These are phyloP conservation scores for Diaporthe batatas DNA, from an alignment of 2,329 filamentous ascomycete genomes.

Conservation along the genomic window DNA sequence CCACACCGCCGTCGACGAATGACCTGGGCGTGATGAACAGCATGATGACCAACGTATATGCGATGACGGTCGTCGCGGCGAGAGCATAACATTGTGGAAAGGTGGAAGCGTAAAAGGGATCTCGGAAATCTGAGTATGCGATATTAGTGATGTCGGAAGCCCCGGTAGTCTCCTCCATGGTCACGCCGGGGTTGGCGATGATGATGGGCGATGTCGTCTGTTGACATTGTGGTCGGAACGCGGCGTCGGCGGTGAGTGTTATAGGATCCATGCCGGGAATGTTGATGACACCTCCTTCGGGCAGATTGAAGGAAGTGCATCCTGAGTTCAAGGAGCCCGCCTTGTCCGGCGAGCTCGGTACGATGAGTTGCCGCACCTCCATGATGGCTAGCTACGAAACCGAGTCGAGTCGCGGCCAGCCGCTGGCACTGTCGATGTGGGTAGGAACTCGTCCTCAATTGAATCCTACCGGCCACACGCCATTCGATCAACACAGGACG, in stretches of 20 bases:
- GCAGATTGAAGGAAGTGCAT: constrained; percentile 53
- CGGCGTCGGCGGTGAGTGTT: constrained; percentile 69
- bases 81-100: constrained; percentile 95
- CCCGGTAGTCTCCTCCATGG: constrained; percentile 47
- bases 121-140: constrained; percentile 75
- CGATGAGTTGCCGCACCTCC: constrained; percentile 46
- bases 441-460: constrained; percentile 35
- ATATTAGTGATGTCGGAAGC: constrained; percentile 49
- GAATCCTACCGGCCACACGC: constrained; percentile 36
- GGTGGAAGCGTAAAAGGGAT: constrained; percentile 94
- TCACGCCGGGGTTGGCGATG: constrained; percentile 56
- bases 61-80: constrained; percentile 89
- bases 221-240: constrained; percentile 71
- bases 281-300: constrained; percentile 61
- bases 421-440: constrained; percentile 40
- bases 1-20: constrained; percentile 87
- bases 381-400: constrained; percentile 47
- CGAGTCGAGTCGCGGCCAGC: constrained; percentile 46
- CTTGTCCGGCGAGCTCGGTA: constrained; percentile 42
- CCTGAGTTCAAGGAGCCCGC: constrained; percentile 41
- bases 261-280: constrained; percentile 67
- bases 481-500: constrained; percentile 34
- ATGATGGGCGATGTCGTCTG: constrained; percentile 56
- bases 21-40: constrained; percentile 95
- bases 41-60: constrained; percentile 94